These are phyloP conservation scores for Fusarium sp. DNA, from an alignment of 2,329 filamentous ascomycete genomes.

Conservation along the genomic window DNA sequence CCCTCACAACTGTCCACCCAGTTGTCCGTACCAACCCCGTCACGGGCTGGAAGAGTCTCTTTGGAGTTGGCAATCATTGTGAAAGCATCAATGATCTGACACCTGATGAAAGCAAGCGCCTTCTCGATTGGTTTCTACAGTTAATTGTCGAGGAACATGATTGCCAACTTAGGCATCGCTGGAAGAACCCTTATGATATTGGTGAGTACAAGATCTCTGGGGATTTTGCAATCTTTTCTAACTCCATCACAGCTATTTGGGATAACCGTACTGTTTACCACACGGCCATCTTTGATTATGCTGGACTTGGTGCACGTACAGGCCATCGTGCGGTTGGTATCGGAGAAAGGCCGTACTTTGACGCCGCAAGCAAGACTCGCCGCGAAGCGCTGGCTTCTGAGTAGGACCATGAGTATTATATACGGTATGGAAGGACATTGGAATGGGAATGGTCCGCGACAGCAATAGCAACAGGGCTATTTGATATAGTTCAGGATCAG, in stretches of 20 bases:
- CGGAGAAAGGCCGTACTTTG: neutral
- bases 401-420: too few species aligned
- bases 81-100: neutral
- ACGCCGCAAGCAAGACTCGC: neutral
- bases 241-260: neutral
- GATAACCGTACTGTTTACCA: constrained; percentile 1
- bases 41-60: constrained; percentile 1
- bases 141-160: neutral
- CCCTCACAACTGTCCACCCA: neutral
- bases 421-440: too few species aligned
- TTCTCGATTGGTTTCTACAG: neutral
- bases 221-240: neutral
- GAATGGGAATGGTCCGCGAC: too few species aligned
- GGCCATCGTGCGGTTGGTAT: neutral
- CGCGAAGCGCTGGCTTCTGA: neutral
- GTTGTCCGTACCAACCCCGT: constrained; percentile 3
- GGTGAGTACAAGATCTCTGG: neutral
- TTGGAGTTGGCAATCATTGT: neutral
- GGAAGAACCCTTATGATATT: neutral
- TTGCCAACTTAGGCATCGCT: neutral
- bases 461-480: too few species aligned
- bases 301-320: neutral
- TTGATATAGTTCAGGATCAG: too few species aligned
- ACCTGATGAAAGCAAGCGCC: neutral
- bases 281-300: neutral